phyloP scores from a whole-genome alignment of 345 rosid genomes.

The Pugionium cornutum region DNA sequence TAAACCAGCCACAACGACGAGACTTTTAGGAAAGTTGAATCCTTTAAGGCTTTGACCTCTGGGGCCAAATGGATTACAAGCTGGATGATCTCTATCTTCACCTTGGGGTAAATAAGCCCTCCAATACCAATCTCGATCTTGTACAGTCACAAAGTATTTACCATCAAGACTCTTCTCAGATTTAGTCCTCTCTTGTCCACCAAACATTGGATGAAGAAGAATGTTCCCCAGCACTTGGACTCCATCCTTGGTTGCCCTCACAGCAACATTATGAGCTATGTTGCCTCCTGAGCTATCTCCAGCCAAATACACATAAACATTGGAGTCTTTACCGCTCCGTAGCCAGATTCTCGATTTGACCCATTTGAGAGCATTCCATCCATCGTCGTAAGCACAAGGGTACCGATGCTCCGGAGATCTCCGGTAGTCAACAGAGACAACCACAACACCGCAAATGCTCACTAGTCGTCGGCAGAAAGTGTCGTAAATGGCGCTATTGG shows the following conservation, averaged over 20 bases:
- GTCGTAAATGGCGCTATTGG: slow-evolving; percentile 91
- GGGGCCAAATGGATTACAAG: slow-evolving; percentile 91
- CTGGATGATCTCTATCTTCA: slow-evolving; percentile 90
- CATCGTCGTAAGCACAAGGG: slow-evolving; percentile 94
- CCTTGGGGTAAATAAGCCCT: slow-evolving; percentile 84
- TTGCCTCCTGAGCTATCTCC: slow-evolving; percentile 47
- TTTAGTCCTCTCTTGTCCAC: slow-evolving; percentile 74
- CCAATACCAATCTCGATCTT: slow-evolving; percentile 98
- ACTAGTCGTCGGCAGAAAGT: slow-evolving; percentile 91
- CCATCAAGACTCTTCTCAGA: slow-evolving; percentile 79
- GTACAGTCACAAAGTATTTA: slow-evolving; percentile 78
- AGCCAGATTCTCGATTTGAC: slow-evolving; percentile 85
- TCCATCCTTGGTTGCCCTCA: slow-evolving; percentile 60
- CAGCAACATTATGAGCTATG: slow-evolving; percentile 53
- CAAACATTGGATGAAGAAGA: slow-evolving; percentile 92
- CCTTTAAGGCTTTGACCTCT: slow-evolving; percentile 54
- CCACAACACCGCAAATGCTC: slow-evolving; percentile 59
- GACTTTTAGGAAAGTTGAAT: slow-evolving; percentile 39
- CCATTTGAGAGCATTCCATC: slow-evolving; percentile 94
- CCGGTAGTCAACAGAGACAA: slow-evolving; percentile 90
- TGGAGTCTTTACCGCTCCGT: slow-evolving; percentile 66
- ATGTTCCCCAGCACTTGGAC: slow-evolving; percentile 75
- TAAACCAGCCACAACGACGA: slow-evolving; percentile 66
- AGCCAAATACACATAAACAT: slow-evolving; percentile 78
- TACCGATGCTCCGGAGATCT: slow-evolving; percentile 79